These are phyloP conservation scores for Lojkania enalia DNA, from an alignment of 2,329 filamentous ascomycete species.

Conservation along the genomic window DNA sequence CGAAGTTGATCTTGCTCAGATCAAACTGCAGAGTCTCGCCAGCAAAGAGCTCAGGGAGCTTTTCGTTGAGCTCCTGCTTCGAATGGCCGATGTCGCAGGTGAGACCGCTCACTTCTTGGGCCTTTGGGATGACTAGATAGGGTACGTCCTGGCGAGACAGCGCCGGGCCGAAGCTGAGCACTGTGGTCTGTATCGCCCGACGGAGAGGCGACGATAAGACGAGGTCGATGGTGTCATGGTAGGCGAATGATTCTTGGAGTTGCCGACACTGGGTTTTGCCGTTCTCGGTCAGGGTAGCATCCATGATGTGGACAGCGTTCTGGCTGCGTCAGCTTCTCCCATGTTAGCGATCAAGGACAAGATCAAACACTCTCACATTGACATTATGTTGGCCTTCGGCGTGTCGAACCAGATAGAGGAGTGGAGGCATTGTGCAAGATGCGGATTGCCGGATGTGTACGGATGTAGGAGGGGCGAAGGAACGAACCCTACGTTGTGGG, in stretches of 20 bases:
- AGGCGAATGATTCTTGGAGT: constrained; percentile 1
- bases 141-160: constrained; percentile 42
- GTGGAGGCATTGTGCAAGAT: constrained; percentile 16
- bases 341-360: neutral
- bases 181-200: constrained; percentile 77
- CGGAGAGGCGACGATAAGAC: constrained; percentile 79
- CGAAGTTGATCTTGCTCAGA: constrained; percentile 59
- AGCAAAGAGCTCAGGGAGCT: constrained; percentile 36
- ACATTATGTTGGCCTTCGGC: constrained; percentile 14
- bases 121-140: constrained; percentile 68
- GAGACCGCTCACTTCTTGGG: constrained; percentile 76
- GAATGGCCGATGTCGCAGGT: constrained; percentile 76
- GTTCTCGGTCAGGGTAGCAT: constrained; percentile 9
- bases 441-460: too few species aligned
- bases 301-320: constrained; percentile 5
- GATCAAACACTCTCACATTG: constrained; percentile 1
- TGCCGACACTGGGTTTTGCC: constrained; percentile 9
- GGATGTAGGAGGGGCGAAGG: too few species aligned
- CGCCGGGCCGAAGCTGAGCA: constrained; percentile 66
- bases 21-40: constrained; percentile 63
- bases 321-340: neutral
- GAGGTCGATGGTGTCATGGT: constrained; percentile 52
- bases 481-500: too few species aligned
- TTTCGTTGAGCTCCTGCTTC: constrained; percentile 52
- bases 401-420: constrained; percentile 12